Evolutionary conservation across 2,329 filamentous ascomycete genomes (phyloP).

Genomic region (Trichoderma semiorbis): DNA sequence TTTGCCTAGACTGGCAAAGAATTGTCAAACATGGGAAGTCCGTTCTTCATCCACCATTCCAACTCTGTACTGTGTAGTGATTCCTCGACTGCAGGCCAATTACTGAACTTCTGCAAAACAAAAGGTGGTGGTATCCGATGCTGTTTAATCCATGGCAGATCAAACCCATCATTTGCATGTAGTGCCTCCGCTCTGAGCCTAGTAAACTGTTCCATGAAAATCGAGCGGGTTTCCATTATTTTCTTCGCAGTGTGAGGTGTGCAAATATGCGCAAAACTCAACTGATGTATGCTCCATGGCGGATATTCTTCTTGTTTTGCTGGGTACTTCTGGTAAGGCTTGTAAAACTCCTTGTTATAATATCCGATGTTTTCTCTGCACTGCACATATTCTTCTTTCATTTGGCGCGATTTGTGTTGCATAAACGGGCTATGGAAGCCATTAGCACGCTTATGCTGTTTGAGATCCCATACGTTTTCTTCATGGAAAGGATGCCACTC

Average conservation of each 20-base stretch:
- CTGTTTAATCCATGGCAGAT: neutral
- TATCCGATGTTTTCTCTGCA: neutral
- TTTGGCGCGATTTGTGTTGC: neutral
- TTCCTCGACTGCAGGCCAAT: neutral
- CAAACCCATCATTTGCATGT: neutral
- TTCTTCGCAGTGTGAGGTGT: neutral
- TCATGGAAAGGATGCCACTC: neutral
- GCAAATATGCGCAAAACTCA: neutral
- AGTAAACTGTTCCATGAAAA: neutral
- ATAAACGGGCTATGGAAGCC: neutral
- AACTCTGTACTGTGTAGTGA: neutral
- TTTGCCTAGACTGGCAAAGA: neutral
- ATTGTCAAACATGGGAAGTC: neutral
- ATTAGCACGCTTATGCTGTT: neutral
- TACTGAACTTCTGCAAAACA: neutral
- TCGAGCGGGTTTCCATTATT: neutral
- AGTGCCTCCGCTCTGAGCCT: neutral
- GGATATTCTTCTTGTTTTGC: neutral
- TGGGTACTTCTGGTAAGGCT: neutral
- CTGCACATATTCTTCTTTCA: neutral
- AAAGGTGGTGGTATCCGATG: neutral
- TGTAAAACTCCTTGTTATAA: neutral
- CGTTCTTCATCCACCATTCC: neutral
- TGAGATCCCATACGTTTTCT: neutral
- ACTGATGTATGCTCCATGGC: neutral